Base-by-base conservation (phyloP, 176 grass and related monocot species). In the Triticum timopheevii region DNA sequence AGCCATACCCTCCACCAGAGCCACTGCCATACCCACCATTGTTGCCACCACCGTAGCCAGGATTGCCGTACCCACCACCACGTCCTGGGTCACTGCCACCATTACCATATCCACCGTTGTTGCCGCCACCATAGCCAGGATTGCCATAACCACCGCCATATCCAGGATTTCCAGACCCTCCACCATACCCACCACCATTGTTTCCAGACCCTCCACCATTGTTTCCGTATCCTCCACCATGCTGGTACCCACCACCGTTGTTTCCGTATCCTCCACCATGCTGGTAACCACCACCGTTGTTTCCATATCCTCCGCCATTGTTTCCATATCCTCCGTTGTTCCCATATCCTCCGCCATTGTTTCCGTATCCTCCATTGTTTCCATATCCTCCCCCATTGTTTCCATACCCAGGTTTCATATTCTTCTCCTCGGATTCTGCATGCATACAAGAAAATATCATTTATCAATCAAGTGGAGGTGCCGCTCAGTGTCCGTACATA, bases 391-490 rank as follows among this genome's bases (percentile, higher is more conserved):
- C 38, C 0, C 65, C 25, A 52, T 20, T 16, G 19, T 54, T 13
- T 2, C 33, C 33, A 25, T 38, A 38, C 10, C 70, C 7, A 3
- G 34, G 72, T 61, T 83, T 83, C 36, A 83, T 6, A 10, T 81
- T 85, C 12, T 85, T 81, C 3, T 50, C 83, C 35, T 76, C 70
- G 1, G 44, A 42, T n/a, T 65, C 77, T 89, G 61, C 25, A 81
- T 47, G 19, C 6, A 64, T 63, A 79, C 1, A 54, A 84, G 33
- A 58, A 69, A 54, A 23, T 49, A 20, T 11, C 8, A 3, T 63
- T 49, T 17, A n/a, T 4, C 13, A 2, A 62, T 4, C 9, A 30
- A 9, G 17, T 23, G n/a, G 47, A 25, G 5, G 3, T 73, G 44
- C n/a, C 0, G 12, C 13, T 25, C 23, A 8, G 7, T 15, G 45